Evolutionary conservation across 352 stramenopile genomes (phyloP), one percentile per base, ranked within the genome.

Genomic region (Globisporangium cylindrosporum): DNA sequence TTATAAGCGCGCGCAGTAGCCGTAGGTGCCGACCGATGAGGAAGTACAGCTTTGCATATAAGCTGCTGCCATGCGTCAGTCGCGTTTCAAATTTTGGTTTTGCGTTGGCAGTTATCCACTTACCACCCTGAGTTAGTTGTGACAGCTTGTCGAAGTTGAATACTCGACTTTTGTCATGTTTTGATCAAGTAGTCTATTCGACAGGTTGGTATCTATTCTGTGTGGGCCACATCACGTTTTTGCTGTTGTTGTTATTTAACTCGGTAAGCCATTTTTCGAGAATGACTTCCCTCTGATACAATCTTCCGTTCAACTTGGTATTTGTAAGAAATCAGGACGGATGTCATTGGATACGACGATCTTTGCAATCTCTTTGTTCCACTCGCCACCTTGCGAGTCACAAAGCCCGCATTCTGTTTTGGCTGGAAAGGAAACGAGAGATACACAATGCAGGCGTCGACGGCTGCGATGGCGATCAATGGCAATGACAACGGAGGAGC

Each of bases 371-470:
- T 32, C 32, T 48, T 4, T 20, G 32, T 38, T 14, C 14, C 25
- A 41, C 8, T 49, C 27, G 18, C 41, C 55, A 60, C 22, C 18
- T 9, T 18, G 38, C 14, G 14, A 46, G 15, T n/a, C 43, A 10
- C 18, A 27, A 43, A 66, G 48, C 27, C 25, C 48, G 29, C 60
- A 66, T 46, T 59, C 34, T 59, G 60, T 32, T 59, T 59, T 66
- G 60, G 46, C 60, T 66, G 48, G 60, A 68, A 68, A 53, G 18
- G 49, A 34, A 27, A 12, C 48, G 4, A 46, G 48, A 59, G 48
- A 46, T 6, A 49, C 57, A n/a, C 46, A 55, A 71, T 71, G 60
- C 60, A 58, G 25, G 46, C 60, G n/a, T 27, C 61, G 36, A 49
- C 61, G 22, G 60, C 27, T 20, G 43, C 60, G 27, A 51, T 61